These are phyloP conservation scores for Metschnikowia bowlesiae DNA, from an alignment of 805 yeast species.

Conservation along the genomic window DNA sequence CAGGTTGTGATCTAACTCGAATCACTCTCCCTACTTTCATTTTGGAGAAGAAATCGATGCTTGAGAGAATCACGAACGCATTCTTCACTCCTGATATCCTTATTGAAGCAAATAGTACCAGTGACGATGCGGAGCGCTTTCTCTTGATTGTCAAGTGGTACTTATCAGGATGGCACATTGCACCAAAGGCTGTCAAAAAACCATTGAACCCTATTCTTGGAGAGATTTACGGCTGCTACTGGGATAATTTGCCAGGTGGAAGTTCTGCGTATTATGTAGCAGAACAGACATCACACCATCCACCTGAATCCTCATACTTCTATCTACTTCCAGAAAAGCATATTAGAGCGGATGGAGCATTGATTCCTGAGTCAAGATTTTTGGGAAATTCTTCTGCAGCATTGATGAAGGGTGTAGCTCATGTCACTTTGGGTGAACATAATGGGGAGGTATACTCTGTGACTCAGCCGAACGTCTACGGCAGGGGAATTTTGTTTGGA, in stretches of 20 bases:
- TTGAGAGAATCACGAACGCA: constrained; percentile 90
- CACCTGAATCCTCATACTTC: constrained; percentile 95
- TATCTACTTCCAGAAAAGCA: constrained; percentile 76
- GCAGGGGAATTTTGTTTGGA: constrained; percentile 90
- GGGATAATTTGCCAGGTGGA: constrained; percentile 76
- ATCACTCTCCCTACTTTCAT: constrained; percentile 95
- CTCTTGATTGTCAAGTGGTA: constrained; percentile 80
- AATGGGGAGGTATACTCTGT: constrained; percentile 68
- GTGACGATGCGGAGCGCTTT: constrained; percentile 65
- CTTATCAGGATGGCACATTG: constrained; percentile 94
- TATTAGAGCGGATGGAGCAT: constrained; percentile 84
- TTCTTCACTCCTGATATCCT: constrained; percentile 75
- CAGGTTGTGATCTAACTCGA: constrained; percentile 84
- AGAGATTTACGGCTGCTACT: constrained; percentile 83
- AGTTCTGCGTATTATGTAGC: constrained; percentile 75
- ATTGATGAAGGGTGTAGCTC: constrained; percentile 89
- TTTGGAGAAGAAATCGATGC: constrained; percentile 90
- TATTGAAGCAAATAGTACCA: constrained; percentile 57
- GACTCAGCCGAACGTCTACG: constrained; percentile 95
- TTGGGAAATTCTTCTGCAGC: constrained; percentile 96
- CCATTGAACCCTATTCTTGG: constrained; percentile 95
- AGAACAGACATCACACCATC: constrained; percentile 97
- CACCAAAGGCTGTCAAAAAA: constrained; percentile 97
- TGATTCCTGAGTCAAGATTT: constrained; percentile 82
- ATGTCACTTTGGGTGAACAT: constrained; percentile 61